These are phyloP conservation scores for Russula brevipes DNA, from an alignment of 768 basidiomycete genomes.

Conservation along the genomic window DNA sequence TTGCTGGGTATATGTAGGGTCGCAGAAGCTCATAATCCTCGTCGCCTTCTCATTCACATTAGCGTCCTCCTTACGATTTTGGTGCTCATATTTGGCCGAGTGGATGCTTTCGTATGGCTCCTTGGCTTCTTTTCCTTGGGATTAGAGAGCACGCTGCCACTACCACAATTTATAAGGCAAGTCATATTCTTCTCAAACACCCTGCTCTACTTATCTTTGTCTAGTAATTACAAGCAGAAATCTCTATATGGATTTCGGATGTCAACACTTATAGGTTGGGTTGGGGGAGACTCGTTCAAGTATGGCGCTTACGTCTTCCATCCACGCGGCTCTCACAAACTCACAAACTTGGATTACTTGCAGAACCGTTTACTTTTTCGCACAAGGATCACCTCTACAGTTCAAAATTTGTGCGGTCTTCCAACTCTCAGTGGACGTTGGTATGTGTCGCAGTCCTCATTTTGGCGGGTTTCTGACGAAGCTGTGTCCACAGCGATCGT, in stretches of 20 bases:
- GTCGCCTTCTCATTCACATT: slow-evolving; percentile 2
- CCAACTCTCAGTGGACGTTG: slow-evolving; percentile 72
- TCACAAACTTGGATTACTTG: background rate
- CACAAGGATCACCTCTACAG: slow-evolving; percentile 64
- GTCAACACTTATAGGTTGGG: slow-evolving; percentile 79
- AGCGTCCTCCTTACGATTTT: slow-evolving; percentile 66
- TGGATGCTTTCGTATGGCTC: slow-evolving; percentile 50
- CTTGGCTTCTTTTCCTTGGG: slow-evolving; percentile 78
- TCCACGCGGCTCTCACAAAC: background rate
- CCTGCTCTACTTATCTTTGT: slow-evolving; percentile 4
- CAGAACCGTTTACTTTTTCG: slow-evolving; percentile 78
- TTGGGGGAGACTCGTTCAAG: slow-evolving; percentile 84
- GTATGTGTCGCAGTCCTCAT: slow-evolving; percentile 39
- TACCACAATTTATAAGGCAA: slow-evolving; percentile 78
- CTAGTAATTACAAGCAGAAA: slow-evolving; percentile 70
- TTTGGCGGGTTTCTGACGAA: slow-evolving; percentile 16
- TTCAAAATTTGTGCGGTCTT: slow-evolving; percentile 83
- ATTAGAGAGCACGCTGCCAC: slow-evolving; percentile 79
- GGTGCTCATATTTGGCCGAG: slow-evolving; percentile 68
- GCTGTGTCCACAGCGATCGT: slow-evolving; percentile 52
- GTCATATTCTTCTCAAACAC: slow-evolving; percentile 10
- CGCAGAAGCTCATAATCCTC: slow-evolving; percentile 2
- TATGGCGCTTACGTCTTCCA: slow-evolving; percentile 32
- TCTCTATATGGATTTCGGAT: slow-evolving; percentile 82
- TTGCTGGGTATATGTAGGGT: slow-evolving; percentile 69